phyloP scores from a whole-genome alignment of 331 rosid genomes.

The Dryas integrifolia region DNA sequence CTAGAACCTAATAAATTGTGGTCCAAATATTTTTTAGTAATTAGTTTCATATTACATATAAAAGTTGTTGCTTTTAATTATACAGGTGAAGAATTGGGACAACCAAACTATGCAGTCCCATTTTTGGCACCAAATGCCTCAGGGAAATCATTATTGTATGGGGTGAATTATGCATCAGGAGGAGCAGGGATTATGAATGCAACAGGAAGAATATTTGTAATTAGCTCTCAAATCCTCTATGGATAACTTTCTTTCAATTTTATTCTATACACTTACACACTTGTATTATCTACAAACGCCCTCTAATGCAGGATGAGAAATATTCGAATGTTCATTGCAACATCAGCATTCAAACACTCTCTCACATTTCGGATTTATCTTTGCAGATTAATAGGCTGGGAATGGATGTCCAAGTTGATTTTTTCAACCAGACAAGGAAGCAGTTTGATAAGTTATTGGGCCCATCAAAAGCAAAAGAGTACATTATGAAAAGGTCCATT shows the following conservation, averaged over 20 bases:
- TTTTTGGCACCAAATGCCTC: slow-evolving; percentile 69
- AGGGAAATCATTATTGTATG: slow-evolving; percentile 58
- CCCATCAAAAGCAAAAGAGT: slow-evolving; percentile 54
- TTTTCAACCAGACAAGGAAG: slow-evolving; percentile 70
- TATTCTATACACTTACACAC: neutral
- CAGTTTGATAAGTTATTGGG: slow-evolving; percentile 64
- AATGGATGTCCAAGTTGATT: slow-evolving; percentile 86
- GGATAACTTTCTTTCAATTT: neutral
- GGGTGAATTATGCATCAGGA: slow-evolving; percentile 96
- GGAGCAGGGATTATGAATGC: slow-evolving; percentile 92
- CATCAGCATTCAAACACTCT: too few species aligned
- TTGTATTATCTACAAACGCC: neutral
- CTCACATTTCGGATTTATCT: too few species aligned
- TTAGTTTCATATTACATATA: too few species aligned
- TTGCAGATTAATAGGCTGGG: slow-evolving; percentile 81
- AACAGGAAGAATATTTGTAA: slow-evolving; percentile 95
- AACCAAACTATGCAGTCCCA: slow-evolving; percentile 66
- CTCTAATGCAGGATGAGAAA: too few species aligned
- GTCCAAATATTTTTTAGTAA: too few species aligned
- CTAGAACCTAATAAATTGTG: too few species aligned
- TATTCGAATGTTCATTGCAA: too few species aligned
- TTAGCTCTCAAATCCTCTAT: neutral
- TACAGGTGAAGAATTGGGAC: slow-evolving; percentile 87
- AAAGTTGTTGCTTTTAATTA: neutral
- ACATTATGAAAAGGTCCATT: slow-evolving; percentile 60